phyloP scores from a whole-genome alignment of 768 basidiomycete genomes.

The Termitomyces sp. region DNA sequence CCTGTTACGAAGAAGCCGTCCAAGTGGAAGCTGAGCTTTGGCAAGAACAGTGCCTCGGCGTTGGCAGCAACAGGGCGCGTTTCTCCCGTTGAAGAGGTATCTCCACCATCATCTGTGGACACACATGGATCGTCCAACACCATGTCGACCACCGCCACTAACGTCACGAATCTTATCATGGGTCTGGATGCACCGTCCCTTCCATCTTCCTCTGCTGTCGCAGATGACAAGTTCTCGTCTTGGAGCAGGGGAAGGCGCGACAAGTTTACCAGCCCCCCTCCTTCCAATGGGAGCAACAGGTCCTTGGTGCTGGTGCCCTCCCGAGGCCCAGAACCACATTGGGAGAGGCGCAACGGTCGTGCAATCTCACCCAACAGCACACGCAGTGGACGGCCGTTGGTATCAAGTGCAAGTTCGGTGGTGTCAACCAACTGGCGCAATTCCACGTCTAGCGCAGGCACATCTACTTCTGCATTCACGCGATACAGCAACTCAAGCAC shows the following conservation, averaged over 20 bases:
- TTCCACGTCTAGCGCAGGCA: conserved; percentile 68
- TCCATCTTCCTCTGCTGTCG: conserved; percentile 18
- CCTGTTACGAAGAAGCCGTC: conserved; percentile 74
- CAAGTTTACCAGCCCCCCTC: conserved; percentile 5
- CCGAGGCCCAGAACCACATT: conserved; percentile 24
- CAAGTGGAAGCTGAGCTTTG: conserved; percentile 81
- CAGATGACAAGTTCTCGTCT: conserved; percentile 39
- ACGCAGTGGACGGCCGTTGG: conserved; percentile 48
- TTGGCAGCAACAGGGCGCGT: conserved; percentile 30
- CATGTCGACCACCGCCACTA: conserved; percentile 71
- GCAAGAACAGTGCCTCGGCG: conserved; percentile 47
- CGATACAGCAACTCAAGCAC: conserved; percentile 74
- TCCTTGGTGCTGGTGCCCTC: conserved; percentile 20
- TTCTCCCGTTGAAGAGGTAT: conserved; percentile 38
- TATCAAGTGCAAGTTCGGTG: conserved; percentile 60
- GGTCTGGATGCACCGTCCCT: conserved; percentile 49
- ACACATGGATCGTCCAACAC: conserved; percentile 20
- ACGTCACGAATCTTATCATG: conserved; percentile 76
- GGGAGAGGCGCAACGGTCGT: conserved; percentile 37
- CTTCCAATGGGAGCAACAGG: conserved; percentile 14
- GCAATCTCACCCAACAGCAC: conserved; percentile 58
- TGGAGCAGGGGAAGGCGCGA: conserved; percentile 49
- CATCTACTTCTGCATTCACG: conserved; percentile 72
- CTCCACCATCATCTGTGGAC: conserved; percentile 27
- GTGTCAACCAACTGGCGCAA: conserved; percentile 75